phyloP scores from a whole-genome alignment of 2,329 filamentous ascomycete species.

The Neospermospora avenae region DNA sequence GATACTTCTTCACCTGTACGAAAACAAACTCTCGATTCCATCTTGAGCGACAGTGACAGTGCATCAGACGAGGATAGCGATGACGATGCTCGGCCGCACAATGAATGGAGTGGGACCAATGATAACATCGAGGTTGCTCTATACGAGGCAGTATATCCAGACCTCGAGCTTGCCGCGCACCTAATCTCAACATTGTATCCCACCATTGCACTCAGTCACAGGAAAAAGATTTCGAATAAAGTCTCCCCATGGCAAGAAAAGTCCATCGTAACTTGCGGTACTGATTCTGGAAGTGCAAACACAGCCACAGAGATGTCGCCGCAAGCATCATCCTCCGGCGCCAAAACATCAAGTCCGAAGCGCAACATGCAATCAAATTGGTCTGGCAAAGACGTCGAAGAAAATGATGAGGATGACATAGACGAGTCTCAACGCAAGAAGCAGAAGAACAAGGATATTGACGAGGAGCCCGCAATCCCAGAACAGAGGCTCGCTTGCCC shows the following conservation, averaged over 20 bases:
- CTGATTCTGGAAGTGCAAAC: not conserved
- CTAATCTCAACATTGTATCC: slow-evolving; percentile 11
- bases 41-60: slow-evolving; percentile 10
- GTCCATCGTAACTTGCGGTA: not conserved
- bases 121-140: slow-evolving; percentile 11
- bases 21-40: slow-evolving; percentile 1
- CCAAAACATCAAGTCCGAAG: not conserved
- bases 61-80: slow-evolving; percentile 12
- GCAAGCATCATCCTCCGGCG: not conserved
- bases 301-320: not conserved
- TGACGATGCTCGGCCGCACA: not conserved
- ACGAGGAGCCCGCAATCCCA: not conserved
- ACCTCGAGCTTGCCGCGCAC: slow-evolving; percentile 10
- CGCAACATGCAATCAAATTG: not conserved
- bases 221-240: not conserved
- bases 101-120: slow-evolving; percentile 11
- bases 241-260: not conserved
- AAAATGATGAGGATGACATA: not conserved
- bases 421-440: not conserved
- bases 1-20: not conserved
- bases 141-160: slow-evolving; percentile 11
- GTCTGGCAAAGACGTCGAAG: not conserved
- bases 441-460: not conserved
- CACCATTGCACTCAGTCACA: not conserved
- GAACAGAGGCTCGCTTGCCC: not conserved